Conservation (phyloP, 116 monocot genomes). For the Papilionanthe hybrid region DNA sequence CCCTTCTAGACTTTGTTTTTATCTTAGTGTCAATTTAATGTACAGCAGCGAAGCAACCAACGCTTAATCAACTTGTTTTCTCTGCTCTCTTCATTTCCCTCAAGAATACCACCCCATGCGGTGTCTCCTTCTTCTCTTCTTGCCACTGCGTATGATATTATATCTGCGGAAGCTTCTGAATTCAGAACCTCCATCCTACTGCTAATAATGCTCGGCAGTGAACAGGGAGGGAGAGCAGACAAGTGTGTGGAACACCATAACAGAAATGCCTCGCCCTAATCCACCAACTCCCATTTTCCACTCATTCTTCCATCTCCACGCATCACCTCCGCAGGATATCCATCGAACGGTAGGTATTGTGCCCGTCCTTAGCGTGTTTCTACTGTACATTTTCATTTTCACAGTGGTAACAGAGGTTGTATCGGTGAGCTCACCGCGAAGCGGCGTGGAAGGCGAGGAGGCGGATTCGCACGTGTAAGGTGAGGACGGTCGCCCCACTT, state of each 20-base stretch:
- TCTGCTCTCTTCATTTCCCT: neutral
- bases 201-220: neutral
- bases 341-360: neutral
- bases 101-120: neutral
- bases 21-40: constrained; percentile 1
- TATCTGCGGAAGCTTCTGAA: neutral
- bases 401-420: neutral
- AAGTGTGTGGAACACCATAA: neutral
- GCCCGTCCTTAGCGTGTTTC: neutral
- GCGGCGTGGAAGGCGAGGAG: constrained; percentile 4
- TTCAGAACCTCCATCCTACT: neutral
- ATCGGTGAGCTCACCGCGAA: constrained; percentile 7
- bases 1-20: neutral
- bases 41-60: constrained; percentile 3
- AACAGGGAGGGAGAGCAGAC: neutral
- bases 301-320: neutral
- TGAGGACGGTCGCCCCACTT: neutral
- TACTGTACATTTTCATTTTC: neutral
- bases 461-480: neutral
- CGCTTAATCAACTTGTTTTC: too few relatives aligned
- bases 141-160: neutral
- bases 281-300: neutral
- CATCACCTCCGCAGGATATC: neutral
- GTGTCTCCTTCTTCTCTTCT: constrained; percentile 1
- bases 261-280: constrained; percentile 9